Conservation (phyloP, 1,284 basidiomycete species). For the Ustilago shanxiensis region DNA sequence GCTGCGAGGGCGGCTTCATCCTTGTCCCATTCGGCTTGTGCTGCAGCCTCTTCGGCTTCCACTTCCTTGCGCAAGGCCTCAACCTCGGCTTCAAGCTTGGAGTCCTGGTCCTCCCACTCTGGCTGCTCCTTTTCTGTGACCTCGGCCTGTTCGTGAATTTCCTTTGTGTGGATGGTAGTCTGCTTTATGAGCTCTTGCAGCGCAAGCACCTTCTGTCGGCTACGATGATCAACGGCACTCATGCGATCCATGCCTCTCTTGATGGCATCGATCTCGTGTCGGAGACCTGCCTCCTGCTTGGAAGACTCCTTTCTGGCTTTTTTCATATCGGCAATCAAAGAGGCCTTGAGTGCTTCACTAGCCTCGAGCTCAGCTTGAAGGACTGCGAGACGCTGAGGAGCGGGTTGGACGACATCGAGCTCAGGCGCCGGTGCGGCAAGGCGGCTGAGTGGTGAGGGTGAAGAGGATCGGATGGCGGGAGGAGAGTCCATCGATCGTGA, state of each 20-base stretch:
- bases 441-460: constrained; percentile 49
- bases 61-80: constrained; percentile 36
- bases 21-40: constrained; percentile 38
- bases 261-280: constrained; percentile 62
- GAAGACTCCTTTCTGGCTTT: constrained; percentile 59
- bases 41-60: constrained; percentile 43
- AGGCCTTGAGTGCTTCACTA: constrained; percentile 38
- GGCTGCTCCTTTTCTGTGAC: constrained; percentile 48
- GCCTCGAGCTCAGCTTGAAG: constrained; percentile 50
- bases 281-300: constrained; percentile 52
- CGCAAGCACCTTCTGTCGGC: constrained; percentile 60
- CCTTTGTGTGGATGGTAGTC: constrained; percentile 51
- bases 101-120: constrained; percentile 49
- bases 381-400: constrained; percentile 35
- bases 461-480: constrained; percentile 32
- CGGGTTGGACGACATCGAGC: constrained; percentile 17
- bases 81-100: constrained; percentile 31
- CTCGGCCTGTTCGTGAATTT: constrained; percentile 56
- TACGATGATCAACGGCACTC: constrained; percentile 57
- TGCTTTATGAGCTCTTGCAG: constrained; percentile 64
- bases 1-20: constrained; percentile 45
- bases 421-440: constrained; percentile 40
- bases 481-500: constrained; percentile 29
- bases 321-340: constrained; percentile 49
- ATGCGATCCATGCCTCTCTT: constrained; percentile 57